Base-by-base conservation (phyloP, 2,329 filamentous ascomycete species). In the Trematosphaeria pertusa region DNA sequence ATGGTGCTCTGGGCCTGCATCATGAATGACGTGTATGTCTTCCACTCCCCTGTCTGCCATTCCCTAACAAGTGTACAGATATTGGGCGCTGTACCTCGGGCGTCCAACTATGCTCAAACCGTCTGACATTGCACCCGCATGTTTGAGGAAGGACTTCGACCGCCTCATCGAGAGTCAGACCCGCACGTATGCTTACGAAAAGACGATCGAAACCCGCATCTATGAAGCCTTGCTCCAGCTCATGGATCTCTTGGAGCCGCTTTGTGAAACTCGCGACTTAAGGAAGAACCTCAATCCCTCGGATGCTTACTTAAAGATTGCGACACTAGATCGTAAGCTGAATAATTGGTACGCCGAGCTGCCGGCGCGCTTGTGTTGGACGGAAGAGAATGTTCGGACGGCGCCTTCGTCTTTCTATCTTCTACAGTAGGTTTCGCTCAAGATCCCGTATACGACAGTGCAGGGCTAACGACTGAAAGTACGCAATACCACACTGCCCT, bases 341-440 rank as follows among this genome's bases (percentile, higher is more conserved):
- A 77, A 78, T 47, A 77, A 73, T 52, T 81, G 78, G 78, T 78
- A 80, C 49, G 65, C 73, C 11, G 68, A 75, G 4, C 65, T 81
- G 10, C 78, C 78, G 0, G 75, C 76, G 2, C 67, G 74, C 34
- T 37, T 65, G 11, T 43, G 46, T 15, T 65, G 59, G 61, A 59
- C 50, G 11, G 44, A 43, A 2, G 35, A 41, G 3, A 65, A 64
- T 40, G 48, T 64, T 15, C 39, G 43, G 7, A 58, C 38, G 10
- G 61, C 57, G 9, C 61, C 61, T 1, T 50, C 61, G 15, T 52
- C 52, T 4, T 84, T 70, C 67, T 81, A 79, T 52, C 61, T 81
- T 4, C 64, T 81, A 6, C 78, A 81, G 53, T 78, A 79, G 58
- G 78, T 80, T 17, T n/a, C n/a, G n/a, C n/a, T n/a, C n/a, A n/a